Percentiles rank a stretch among this genome's conserved stretches.
Evolutionary conservation across 306 rosid genomes (phyloP).

Genomic region (Begonia masoniana): DNA sequence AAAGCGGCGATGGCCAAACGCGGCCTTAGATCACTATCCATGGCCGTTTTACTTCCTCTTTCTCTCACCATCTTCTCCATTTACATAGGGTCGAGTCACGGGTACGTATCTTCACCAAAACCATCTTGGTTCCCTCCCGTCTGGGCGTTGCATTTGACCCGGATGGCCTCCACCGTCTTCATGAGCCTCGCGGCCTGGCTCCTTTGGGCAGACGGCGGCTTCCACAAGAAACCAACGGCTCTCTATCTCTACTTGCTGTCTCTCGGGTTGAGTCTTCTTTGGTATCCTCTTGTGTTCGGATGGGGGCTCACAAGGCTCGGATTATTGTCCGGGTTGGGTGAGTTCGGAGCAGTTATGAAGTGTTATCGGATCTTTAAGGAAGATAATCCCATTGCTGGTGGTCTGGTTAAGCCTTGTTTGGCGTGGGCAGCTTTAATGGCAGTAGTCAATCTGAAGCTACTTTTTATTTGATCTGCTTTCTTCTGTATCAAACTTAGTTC

Average conservation of each 20-base stretch:
- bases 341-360: conserved; percentile 19
- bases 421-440: conserved; percentile 42
- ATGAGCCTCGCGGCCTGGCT: conserved; percentile 69
- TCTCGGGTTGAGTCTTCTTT: conserved; percentile 20
- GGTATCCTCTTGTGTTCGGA: conserved; percentile 52
- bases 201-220: conserved; percentile 68
- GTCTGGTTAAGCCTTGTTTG: conserved; percentile 41
- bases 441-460: conserved; percentile 44
- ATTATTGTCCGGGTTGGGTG: conserved; percentile 18
- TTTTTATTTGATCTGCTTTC: too few species aligned
- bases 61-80: conserved; percentile 28
- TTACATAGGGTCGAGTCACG: conserved; percentile 15
- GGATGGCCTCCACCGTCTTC: conserved; percentile 33
- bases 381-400: conserved; percentile 24
- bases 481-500: too few species aligned
- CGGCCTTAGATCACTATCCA: conserved; percentile 44
- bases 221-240: conserved; percentile 37
- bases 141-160: conserved; percentile 33
- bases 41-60: conserved; percentile 36
- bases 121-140: conserved; percentile 66
- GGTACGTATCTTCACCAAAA: background rate
- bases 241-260: conserved; percentile 34
- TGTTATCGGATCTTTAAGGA: conserved; percentile 24
- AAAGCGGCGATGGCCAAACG: conserved; percentile 52
- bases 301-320: conserved; percentile 31